Base-by-base conservation (phyloP, 73 alveolate species). In the Breviolum minutum region DNA sequence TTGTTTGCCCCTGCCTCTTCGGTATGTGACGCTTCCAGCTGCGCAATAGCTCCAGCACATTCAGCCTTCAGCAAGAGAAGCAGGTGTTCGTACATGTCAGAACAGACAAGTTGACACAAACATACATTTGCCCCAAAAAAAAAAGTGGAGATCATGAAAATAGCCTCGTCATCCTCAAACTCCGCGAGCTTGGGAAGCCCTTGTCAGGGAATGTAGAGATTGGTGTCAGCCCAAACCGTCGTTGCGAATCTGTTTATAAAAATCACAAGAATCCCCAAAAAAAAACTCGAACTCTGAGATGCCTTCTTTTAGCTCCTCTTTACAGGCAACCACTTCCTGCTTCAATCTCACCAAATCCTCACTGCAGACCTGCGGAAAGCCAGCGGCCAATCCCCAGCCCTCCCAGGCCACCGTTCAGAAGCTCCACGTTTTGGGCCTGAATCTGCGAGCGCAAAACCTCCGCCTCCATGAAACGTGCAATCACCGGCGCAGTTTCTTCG, bases 381-480 rank as follows among this genome's bases (percentile, higher is more conserved):
- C 81, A 40, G 54, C 54, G 29, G 20, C 80, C n/a, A 22, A 7
- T 20, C 80, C 80, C 29, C 80, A 70, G 22, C 80, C 79, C 24
- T 26, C 2, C 80, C 4, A 70, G 29, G 80, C 29, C 29, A 12
- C 80, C 80, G n/a, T n/a, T n/a, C 0, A 40, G 54, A 40, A 70
- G 7, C 80, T n/a, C 80, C 68, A 7, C 30, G 32, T n/a, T n/a
- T n/a, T n/a, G 14, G 73, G 95, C 97, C 97, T 92, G 98, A 32
- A 92, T 80, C 81, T 92, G 98, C 48, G 89, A 74, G 68, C 98
- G 98, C 79, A 92, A 30, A 24, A 92, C 98, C 69, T 92, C 98
- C 54, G 98, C 86, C 90, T 92, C 98, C 98, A 92, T 92, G 68
- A 92, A 92, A 54, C 98, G 98, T 22, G 98, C 89, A 66, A 92